These are phyloP conservation scores for Populus trichocarpa DNA, from an alignment of 441 rosid genomes.

Conservation along the genomic window DNA sequence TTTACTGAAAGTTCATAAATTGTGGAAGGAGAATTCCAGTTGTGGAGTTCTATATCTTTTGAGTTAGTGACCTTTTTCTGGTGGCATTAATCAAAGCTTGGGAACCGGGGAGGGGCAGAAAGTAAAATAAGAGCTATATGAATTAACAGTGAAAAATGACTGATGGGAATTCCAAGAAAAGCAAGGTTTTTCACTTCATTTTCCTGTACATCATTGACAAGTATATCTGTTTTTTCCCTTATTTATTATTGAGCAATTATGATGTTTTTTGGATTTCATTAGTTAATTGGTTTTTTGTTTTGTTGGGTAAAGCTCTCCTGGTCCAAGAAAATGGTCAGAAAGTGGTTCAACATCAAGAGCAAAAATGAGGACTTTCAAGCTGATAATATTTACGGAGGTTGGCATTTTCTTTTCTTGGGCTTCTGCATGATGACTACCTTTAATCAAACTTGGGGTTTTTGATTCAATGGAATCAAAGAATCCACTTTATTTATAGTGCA, in stretches of 20 bases:
- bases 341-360: constrained; percentile 90
- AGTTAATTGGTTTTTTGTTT: constrained; percentile 8
- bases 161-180: constrained; percentile 70
- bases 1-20: constrained; percentile 5
- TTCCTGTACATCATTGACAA: neutral
- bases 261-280: constrained; percentile 15
- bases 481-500: neutral
- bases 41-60: constrained; percentile 16
- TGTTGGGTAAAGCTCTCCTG: constrained; percentile 70
- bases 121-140: constrained; percentile 37
- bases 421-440: constrained; percentile 3
- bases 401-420: constrained; percentile 12
- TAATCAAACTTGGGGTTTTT: neutral
- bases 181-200: constrained; percentile 51
- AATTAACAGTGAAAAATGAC: constrained; percentile 58
- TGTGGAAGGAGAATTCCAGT: constrained; percentile 24
- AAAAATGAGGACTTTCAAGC: constrained; percentile 88
- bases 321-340: constrained; percentile 92
- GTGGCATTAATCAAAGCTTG: constrained; percentile 12
- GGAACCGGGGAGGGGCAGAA: constrained; percentile 23
- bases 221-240: neutral
- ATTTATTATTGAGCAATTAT: constrained; percentile 5
- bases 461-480: neutral
- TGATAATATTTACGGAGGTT: constrained; percentile 67
- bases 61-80: constrained; percentile 20